phyloP scores from a whole-genome alignment of 306 rosid species.

The Cucurbita moschata region DNA sequence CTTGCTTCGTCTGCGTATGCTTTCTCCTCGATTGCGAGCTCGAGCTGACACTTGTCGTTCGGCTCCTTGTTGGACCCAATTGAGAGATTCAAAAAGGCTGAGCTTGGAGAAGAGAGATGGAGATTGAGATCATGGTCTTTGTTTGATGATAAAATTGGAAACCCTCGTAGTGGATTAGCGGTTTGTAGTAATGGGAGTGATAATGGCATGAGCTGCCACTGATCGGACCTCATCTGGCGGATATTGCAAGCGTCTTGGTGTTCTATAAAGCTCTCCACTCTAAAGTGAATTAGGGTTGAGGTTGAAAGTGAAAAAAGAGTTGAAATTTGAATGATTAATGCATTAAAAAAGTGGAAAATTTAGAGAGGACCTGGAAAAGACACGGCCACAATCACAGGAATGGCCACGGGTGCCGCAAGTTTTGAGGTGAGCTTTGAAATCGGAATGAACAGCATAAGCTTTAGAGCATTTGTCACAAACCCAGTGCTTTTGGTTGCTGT shows the following conservation, averaged over 20 bases:
- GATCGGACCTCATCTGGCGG: constrained; percentile 36
- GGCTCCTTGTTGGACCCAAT: constrained; percentile 32
- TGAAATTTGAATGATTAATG: too few relatives aligned
- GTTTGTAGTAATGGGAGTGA: constrained; percentile 8
- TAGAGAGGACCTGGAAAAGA: constrained; percentile 62
- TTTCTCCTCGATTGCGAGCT: constrained; percentile 57
- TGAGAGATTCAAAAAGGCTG: constrained; percentile 58
- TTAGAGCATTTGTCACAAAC: constrained; percentile 79
- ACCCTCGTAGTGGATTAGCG: constrained; percentile 20
- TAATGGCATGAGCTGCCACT: background rate
- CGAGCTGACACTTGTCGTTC: constrained; percentile 17
- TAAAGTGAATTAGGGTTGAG: background rate
- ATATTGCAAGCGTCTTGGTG: constrained; percentile 82
- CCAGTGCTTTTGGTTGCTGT: constrained; percentile 89
- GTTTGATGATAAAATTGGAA: constrained; percentile 25
- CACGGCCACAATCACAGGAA: constrained; percentile 98
- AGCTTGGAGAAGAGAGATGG: constrained; percentile 36
- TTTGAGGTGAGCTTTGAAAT: constrained; percentile 93
- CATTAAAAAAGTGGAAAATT: too few relatives aligned
- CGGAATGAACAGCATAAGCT: constrained; percentile 92
- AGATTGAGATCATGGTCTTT: constrained; percentile 44
- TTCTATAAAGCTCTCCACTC: constrained; percentile 96
- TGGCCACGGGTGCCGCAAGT: constrained; percentile 98
- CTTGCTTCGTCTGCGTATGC: constrained; percentile 73
- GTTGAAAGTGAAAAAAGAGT: too few relatives aligned